phyloP scores from a whole-genome alignment of 345 rosid species.

The Aquilaria sinensis region DNA sequence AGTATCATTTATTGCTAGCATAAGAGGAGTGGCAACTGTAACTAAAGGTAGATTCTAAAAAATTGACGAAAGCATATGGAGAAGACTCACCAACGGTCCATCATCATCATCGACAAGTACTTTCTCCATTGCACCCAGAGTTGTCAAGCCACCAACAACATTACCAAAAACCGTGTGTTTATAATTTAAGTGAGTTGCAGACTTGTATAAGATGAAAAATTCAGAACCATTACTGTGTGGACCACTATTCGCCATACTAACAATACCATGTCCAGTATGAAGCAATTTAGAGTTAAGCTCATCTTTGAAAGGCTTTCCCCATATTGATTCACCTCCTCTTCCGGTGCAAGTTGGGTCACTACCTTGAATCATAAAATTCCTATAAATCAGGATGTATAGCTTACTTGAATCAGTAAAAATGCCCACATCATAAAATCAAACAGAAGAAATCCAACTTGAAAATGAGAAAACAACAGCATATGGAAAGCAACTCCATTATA shows the following conservation, averaged over 20 bases:
- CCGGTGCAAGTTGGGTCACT: slow-evolving; percentile 98
- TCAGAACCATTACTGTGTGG: slow-evolving; percentile 98
- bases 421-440: slow-evolving; percentile 3
- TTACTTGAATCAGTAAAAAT: slow-evolving; percentile 4
- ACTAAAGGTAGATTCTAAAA: no score
- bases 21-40: no score
- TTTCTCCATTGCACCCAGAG: slow-evolving; percentile 85
- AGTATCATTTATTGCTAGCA: background rate
- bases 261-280: slow-evolving; percentile 91
- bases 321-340: slow-evolving; percentile 84
- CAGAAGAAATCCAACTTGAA: background rate
- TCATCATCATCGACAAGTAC: slow-evolving; percentile 83
- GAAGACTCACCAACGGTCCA: slow-evolving; percentile 65
- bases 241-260: slow-evolving; percentile 98
- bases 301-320: slow-evolving; percentile 97
- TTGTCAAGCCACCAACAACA: slow-evolving; percentile 84
- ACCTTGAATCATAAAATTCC: slow-evolving; percentile 99
- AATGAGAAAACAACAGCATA: slow-evolving; percentile 66
- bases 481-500: slow-evolving; percentile 77
- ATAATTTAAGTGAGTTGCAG: slow-evolving; percentile 90
- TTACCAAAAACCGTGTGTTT: slow-evolving; percentile 95
- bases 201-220: slow-evolving; percentile 93
- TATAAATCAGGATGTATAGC: slow-evolving; percentile 11
- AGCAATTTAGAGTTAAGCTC: slow-evolving; percentile 85
- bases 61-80: no score